A percentile compares a stretch with the other conserved stretches of the same genome.
These are phyloP conservation scores for Neurospora africana DNA, from an alignment of 495 filamentous ascomycete species.

Conservation along the genomic window DNA sequence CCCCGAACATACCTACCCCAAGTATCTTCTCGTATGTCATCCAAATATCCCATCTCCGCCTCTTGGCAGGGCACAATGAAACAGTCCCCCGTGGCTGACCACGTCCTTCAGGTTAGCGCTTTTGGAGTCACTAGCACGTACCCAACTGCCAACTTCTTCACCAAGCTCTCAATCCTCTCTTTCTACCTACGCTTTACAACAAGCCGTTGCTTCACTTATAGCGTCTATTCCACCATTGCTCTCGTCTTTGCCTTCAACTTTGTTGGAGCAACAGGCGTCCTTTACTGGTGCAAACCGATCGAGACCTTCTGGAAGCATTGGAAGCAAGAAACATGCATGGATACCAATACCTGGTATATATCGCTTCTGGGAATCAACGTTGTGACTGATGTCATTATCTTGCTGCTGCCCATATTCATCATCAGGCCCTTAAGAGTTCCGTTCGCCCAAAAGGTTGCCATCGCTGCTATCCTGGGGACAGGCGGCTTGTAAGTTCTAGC, in stretches of 20 bases:
- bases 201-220: constrained; percentile 5
- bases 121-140: constrained; percentile 6
- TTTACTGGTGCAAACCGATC: constrained; percentile 14
- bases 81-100: background rate
- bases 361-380: constrained; percentile 9
- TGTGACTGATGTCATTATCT: constrained; percentile 7
- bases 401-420: constrained; percentile 9
- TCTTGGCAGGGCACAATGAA: background rate
- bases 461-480: constrained; percentile 11
- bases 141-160: constrained; percentile 11
- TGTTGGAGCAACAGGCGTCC: constrained; percentile 4
- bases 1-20: background rate
- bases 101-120: background rate
- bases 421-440: constrained; percentile 5
- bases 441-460: constrained; percentile 6
- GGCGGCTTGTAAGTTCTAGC: constrained; percentile 13
- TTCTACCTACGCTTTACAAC: constrained; percentile 18
- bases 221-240: constrained; percentile 7
- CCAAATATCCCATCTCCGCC: background rate
- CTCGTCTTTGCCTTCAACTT: constrained; percentile 7
- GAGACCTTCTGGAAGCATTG: constrained; percentile 3
- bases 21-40: constrained; percentile 3
- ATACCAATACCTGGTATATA: constrained; percentile 2
- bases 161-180: constrained; percentile 11
- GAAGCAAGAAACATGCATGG: background rate